These are phyloP conservation scores for Pterulicium gracile DNA, from an alignment of 1,284 basidiomycete species.

Conservation along the genomic window DNA sequence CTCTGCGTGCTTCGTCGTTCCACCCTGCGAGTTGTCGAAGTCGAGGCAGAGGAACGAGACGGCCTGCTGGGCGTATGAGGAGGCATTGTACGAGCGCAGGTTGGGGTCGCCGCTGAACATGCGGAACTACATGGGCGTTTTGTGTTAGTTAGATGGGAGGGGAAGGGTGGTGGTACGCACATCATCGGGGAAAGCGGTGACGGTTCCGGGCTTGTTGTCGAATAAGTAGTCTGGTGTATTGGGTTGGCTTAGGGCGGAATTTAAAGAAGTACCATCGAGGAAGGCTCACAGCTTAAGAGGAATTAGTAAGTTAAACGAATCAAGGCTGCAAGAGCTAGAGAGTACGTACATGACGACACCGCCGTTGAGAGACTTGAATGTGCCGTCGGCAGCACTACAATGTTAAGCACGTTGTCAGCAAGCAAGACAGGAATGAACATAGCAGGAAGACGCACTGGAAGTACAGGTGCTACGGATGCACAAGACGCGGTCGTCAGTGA, in stretches of 20 bases:
- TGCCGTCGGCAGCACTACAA: slow-evolving; percentile 30
- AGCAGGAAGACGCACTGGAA: slow-evolving; percentile 22
- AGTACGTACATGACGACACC: slow-evolving; percentile 27
- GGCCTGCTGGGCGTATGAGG: slow-evolving; percentile 27
- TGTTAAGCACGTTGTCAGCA: background rate
- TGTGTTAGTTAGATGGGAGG: slow-evolving; percentile 3
- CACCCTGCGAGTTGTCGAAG: slow-evolving; percentile 16
- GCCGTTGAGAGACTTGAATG: slow-evolving; percentile 26
- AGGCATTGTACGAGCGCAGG: slow-evolving; percentile 28
- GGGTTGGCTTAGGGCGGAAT: no score
- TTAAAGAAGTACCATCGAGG: no score
- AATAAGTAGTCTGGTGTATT: slow-evolving; percentile 37
- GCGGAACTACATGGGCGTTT: slow-evolving; percentile 27
- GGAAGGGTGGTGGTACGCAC: slow-evolving; percentile 21
- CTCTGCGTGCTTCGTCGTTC: slow-evolving; percentile 13
- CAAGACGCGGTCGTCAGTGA: no score
- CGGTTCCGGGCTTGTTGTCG: slow-evolving; percentile 26
- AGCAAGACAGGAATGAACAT: slow-evolving; percentile 1
- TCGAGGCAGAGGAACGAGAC: slow-evolving; percentile 31
- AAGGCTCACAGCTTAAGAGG: slow-evolving; percentile 20
- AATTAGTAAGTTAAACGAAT: no score
- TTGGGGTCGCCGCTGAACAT: slow-evolving; percentile 33
- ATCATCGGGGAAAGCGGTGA: slow-evolving; percentile 36
- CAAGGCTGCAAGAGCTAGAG: slow-evolving; percentile 2
- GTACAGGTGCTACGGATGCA: slow-evolving; percentile 30